These are phyloP conservation scores for Prototheca cutis DNA, from an alignment of 163 green algal species.

Conservation along the genomic window DNA sequence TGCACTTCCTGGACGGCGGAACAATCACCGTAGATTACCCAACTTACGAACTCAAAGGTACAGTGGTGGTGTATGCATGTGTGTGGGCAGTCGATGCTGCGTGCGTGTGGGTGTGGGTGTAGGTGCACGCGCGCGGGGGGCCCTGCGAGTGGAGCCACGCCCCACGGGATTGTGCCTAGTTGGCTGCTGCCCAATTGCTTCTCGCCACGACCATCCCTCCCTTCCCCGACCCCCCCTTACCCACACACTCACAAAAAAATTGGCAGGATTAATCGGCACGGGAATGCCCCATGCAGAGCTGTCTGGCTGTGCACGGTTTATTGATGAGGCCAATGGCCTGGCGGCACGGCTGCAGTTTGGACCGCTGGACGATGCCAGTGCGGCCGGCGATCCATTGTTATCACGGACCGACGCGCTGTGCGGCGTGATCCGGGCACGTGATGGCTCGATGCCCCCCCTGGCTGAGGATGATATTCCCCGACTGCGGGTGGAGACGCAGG, in stretches of 20 bases:
- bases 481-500: too few relatives aligned
- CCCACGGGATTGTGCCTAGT: too few relatives aligned
- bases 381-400: slow-evolving; percentile 27
- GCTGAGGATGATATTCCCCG: too few relatives aligned
- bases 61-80: slow-evolving; percentile 10
- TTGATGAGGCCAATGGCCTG: slow-evolving; percentile 39
- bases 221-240: background rate
- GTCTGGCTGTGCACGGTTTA: slow-evolving; percentile 43
- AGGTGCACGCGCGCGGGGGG: too few relatives aligned
- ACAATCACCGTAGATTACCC: slow-evolving; percentile 60
- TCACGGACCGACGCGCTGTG: slow-evolving; percentile 40
- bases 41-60: slow-evolving; percentile 40
- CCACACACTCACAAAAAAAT: background rate
- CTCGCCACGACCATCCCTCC: too few relatives aligned
- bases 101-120: too few relatives aligned
- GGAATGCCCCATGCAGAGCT: slow-evolving; percentile 47
- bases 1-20: slow-evolving; percentile 60
- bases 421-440: slow-evolving; percentile 47
- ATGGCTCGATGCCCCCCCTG: too few relatives aligned
- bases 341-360: slow-evolving; percentile 42
- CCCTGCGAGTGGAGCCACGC: too few relatives aligned
- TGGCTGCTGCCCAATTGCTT: too few relatives aligned
- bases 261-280: slow-evolving; percentile 50
- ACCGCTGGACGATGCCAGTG: slow-evolving; percentile 11
- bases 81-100: too few relatives aligned